A percentile compares a stretch with the other conserved stretches of the same genome.
Evolutionary conservation across 208 protist genomes (phyloP).

Genomic region (Crithidia sp.): DNA sequence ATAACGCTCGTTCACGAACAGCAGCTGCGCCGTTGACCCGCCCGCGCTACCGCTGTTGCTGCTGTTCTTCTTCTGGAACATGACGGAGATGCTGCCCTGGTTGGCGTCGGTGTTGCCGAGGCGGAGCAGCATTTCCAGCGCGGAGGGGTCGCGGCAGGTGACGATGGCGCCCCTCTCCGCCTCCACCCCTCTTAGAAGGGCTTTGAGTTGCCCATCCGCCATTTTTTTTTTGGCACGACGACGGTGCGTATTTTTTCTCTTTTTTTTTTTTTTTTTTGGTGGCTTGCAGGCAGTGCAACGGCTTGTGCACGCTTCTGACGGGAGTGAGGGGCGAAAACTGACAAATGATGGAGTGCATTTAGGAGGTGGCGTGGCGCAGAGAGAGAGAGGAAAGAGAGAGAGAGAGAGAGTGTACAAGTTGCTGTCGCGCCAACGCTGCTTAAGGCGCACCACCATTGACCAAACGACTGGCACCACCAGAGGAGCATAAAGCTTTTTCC

Average conservation of each 20-base stretch:
- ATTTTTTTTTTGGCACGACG: background rate
- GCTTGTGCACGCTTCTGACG: too few species aligned
- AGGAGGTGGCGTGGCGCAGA: too few species aligned
- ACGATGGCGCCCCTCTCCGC: constrained; percentile 36
- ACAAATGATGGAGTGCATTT: too few species aligned
- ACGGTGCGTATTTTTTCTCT: background rate
- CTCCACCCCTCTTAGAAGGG: constrained; percentile 23
- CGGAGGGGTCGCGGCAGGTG: constrained; percentile 38
- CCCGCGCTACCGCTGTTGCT: background rate
- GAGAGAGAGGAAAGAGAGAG: too few species aligned
- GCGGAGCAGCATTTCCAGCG: constrained; percentile 40
- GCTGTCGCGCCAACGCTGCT: too few species aligned
- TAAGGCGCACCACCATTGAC: too few species aligned
- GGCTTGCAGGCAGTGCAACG: too few species aligned
- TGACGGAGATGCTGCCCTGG: constrained; percentile 23
- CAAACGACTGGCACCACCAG: too few species aligned
- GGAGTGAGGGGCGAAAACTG: too few species aligned
- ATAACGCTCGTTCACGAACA: constrained; percentile 31
- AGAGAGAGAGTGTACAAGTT: too few species aligned
- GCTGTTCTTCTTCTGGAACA: constrained; percentile 24
- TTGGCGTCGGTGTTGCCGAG: constrained; percentile 29
- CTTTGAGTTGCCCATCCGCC: constrained; percentile 14
- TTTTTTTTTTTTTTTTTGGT: background rate
- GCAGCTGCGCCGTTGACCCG: constrained; percentile 4
- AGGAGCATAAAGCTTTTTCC: too few species aligned